A percentile compares a stretch with the other conserved stretches of the same genome.
Evolutionary conservation across 306 rosid genomes (phyloP).

Genomic region (Potentilla sterilis): DNA sequence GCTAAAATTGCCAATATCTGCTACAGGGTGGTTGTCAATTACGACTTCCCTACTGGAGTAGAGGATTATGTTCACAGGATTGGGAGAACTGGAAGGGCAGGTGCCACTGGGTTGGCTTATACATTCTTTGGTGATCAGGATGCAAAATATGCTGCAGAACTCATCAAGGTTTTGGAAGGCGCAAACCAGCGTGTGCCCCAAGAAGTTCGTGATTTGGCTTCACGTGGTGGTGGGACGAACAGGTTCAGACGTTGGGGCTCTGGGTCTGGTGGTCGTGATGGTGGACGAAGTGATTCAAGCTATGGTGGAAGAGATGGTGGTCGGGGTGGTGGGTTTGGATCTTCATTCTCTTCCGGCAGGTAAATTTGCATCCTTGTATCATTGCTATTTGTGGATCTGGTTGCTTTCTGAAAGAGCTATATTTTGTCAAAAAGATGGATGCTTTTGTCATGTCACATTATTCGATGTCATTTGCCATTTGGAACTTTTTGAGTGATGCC

Average conservation of each 20-base stretch:
- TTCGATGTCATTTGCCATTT: background rate
- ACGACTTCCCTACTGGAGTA: constrained; percentile 97
- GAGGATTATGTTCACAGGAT: constrained; percentile 99
- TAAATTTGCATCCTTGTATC: constrained; percentile 18
- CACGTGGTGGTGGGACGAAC: constrained; percentile 86
- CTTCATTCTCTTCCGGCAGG: constrained; percentile 63
- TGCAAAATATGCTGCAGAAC: constrained; percentile 86
- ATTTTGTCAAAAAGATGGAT: background rate
- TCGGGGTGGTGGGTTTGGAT: constrained; percentile 53
- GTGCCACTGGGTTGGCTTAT: constrained; percentile 91
- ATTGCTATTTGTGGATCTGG: background rate
- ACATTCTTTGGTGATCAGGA: constrained; percentile 96
- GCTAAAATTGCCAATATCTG: constrained; percentile 19
- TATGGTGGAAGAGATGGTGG: constrained; percentile 44
- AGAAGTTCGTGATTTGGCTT: constrained; percentile 77
- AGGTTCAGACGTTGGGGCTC: constrained; percentile 82
- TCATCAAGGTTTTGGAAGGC: constrained; percentile 93
- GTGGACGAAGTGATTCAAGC: constrained; percentile 60
- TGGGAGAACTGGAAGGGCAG: constrained; percentile 99
- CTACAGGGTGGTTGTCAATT: constrained; percentile 89
- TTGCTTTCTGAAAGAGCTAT: background rate
- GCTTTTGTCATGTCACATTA: background rate
- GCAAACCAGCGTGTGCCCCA: constrained; percentile 88
- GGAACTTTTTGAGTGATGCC: background rate
- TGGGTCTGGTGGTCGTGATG: constrained; percentile 53